Conservation (phyloP, 2,329 filamentous ascomycete species). For the Curvularia verruculosa region DNA sequence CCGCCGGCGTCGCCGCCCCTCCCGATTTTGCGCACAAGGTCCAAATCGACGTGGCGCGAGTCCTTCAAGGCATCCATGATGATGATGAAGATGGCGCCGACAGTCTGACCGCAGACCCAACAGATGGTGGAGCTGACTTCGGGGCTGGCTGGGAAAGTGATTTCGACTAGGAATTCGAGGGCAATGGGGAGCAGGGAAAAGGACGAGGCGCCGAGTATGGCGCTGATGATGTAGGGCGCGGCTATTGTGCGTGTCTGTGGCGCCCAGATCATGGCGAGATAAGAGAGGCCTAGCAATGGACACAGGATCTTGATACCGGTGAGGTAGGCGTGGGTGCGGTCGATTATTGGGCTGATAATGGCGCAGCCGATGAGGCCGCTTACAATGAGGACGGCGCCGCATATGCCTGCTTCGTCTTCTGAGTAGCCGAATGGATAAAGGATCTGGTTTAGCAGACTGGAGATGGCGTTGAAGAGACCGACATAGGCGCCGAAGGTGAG, state of each 20-base stretch:
- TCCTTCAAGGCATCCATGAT: slow-evolving; percentile 75
- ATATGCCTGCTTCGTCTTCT: slow-evolving; percentile 85
- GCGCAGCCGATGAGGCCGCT: slow-evolving; percentile 82
- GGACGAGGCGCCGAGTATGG: slow-evolving; percentile 76
- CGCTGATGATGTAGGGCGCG: slow-evolving; percentile 76
- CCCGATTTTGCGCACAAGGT: slow-evolving; percentile 35
- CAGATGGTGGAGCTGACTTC: slow-evolving; percentile 83
- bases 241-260: slow-evolving; percentile 66
- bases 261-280: slow-evolving; percentile 83
- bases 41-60: slow-evolving; percentile 34
- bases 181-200: slow-evolving; percentile 84
- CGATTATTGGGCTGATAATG: slow-evolving; percentile 78
- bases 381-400: slow-evolving; percentile 85
- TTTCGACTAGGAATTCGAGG: slow-evolving; percentile 84
- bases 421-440: slow-evolving; percentile 83
- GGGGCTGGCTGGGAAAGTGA: slow-evolving; percentile 84
- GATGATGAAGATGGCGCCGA: slow-evolving; percentile 85
- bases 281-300: slow-evolving; percentile 73
- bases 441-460: slow-evolving; percentile 88
- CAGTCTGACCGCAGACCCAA: slow-evolving; percentile 85
- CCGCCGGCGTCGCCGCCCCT: slow-evolving; percentile 26
- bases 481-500: slow-evolving; percentile 85
- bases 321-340: slow-evolving; percentile 82
- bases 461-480: slow-evolving; percentile 91
- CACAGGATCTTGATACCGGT: slow-evolving; percentile 73